Percentiles rank a stretch among this genome's conserved stretches.
Conservation (phyloP, 2,329 filamentous ascomycete genomes). For the Xylariales sp. region DNA sequence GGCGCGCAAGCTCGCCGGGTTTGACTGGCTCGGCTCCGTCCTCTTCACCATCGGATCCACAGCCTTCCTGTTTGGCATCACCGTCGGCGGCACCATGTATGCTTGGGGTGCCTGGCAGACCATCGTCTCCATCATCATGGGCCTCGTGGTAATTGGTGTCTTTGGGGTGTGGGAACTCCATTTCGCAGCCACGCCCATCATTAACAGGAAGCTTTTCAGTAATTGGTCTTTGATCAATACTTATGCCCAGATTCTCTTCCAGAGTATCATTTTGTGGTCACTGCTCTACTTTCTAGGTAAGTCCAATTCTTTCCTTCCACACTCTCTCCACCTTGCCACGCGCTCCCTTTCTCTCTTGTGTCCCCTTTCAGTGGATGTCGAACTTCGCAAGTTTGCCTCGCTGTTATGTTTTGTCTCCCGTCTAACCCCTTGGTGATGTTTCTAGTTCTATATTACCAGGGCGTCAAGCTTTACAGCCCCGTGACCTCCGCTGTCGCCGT, state of each 20-base stretch:
- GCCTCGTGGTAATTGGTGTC: constrained; percentile 42
- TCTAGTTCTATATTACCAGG: constrained; percentile 41
- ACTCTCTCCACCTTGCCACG: no score
- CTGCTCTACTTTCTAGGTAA: constrained; percentile 25
- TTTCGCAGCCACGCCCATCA: constrained; percentile 41
- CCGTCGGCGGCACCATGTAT: constrained; percentile 65
- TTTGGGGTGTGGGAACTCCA: constrained; percentile 53
- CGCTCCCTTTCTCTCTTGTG: no score
- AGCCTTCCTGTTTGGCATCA: constrained; percentile 30
- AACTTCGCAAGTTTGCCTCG: no score
- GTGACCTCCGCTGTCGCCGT: constrained; percentile 52
- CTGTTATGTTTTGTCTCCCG: no score
- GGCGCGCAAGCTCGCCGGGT: constrained; percentile 41
- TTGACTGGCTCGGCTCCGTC: constrained; percentile 61
- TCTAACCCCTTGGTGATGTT: no score
- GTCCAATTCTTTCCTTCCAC: no score
- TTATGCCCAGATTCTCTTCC: constrained; percentile 12
- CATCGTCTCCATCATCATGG: constrained; percentile 56
- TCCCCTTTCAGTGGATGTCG: no score
- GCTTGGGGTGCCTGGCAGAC: constrained; percentile 59
- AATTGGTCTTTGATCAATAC: constrained; percentile 12
- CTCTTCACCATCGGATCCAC: constrained; percentile 49
- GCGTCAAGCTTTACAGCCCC: constrained; percentile 48
- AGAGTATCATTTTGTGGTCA: constrained; percentile 12
- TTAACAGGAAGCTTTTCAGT: constrained; percentile 11